Conservation (phyloP, 257 asterid genomes). For the Solanum virginianum region DNA sequence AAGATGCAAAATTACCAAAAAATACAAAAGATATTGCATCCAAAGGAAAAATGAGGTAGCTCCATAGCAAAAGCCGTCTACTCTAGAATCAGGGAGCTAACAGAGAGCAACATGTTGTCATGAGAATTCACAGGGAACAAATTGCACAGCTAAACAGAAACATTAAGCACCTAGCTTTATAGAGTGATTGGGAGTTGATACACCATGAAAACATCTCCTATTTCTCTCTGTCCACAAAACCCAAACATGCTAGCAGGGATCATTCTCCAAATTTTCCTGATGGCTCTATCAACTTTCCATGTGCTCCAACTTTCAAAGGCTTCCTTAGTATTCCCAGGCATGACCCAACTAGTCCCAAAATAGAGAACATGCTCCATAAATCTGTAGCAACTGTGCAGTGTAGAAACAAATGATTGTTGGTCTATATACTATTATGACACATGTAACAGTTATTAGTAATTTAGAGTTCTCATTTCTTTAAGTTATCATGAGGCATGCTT, state of each 20-base stretch:
- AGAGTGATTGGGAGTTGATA: neutral
- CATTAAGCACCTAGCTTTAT: neutral
- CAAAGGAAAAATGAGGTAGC: neutral
- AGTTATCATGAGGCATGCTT: neutral
- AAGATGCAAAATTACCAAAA: neutral
- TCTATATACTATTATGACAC: neutral
- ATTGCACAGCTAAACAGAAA: neutral
- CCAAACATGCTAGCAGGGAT: neutral
- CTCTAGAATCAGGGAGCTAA: neutral
- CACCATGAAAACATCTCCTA: neutral
- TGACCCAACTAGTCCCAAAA: neutral
- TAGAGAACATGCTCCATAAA: neutral
- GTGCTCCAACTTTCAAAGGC: neutral
- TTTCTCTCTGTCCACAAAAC: neutral
- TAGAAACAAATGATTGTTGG: neutral
- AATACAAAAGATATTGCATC: neutral
- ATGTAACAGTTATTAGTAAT: neutral
- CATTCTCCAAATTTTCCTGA: neutral
- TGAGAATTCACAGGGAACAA: neutral
- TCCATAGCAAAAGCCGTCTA: neutral
- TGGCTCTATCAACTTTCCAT: neutral
- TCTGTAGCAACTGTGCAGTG: neutral
- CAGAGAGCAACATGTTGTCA: neutral
- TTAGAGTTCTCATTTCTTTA: neutral
- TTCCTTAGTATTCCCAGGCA: neutral